These are phyloP conservation scores for Poronia punctata DNA, from an alignment of 495 filamentous ascomycete species.

Conservation along the genomic window DNA sequence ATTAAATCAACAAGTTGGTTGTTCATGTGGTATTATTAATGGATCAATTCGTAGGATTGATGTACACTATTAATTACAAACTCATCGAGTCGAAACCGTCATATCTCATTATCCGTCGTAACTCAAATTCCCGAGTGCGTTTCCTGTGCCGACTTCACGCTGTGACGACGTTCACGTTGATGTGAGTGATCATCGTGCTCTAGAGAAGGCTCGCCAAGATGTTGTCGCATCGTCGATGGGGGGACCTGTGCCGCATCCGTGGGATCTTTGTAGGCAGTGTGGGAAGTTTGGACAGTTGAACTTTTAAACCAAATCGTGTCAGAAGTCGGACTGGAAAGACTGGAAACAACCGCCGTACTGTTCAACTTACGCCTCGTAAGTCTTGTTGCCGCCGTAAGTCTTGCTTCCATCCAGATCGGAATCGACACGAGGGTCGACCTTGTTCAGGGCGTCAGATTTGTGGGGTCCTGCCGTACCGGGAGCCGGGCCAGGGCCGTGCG, in stretches of 20 bases:
- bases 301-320: neutral
- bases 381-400: slow-evolving; percentile 41
- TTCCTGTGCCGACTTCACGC: slow-evolving; percentile 33
- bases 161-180: slow-evolving; percentile 31
- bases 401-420: slow-evolving; percentile 39
- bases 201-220: slow-evolving; percentile 31
- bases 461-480: slow-evolving; percentile 47
- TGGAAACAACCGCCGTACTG: neutral
- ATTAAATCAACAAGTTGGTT: too few species aligned
- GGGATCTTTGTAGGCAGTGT: slow-evolving; percentile 24
- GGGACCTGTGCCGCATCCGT: slow-evolving; percentile 43
- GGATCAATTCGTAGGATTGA: too few species aligned
- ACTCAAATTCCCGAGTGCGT: slow-evolving; percentile 29
- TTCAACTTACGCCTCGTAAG: slow-evolving; percentile 42
- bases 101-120: neutral
- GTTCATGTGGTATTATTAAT: too few species aligned
- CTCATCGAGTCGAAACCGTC: too few species aligned
- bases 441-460: slow-evolving; percentile 45
- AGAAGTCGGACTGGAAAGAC: neutral
- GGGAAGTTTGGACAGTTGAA: neutral
- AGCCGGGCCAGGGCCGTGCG: slow-evolving; percentile 32
- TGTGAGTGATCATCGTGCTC: slow-evolving; percentile 31
- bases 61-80: too few species aligned
- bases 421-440: slow-evolving; percentile 49
- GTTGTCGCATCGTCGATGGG: slow-evolving; percentile 33